A percentile compares a stretch with the other conserved stretches of the same genome.
These are phyloP conservation scores for Herpetospermum pedunculosum DNA, from an alignment of 306 rosid species.

Conservation along the genomic window DNA sequence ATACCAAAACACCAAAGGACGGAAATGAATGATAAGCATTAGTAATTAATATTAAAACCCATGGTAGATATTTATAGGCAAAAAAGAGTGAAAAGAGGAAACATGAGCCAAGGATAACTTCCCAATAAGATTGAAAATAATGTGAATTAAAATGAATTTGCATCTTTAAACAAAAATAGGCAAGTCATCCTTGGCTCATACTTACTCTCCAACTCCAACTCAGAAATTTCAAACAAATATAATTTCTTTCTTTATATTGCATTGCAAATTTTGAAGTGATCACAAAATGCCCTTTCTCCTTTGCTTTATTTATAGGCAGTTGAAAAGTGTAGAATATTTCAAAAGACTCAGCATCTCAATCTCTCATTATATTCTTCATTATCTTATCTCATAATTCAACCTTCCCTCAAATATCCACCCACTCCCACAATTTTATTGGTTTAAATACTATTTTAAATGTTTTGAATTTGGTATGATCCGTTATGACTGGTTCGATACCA, in stretches of 20 bases:
- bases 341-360: neutral
- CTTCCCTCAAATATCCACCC: no score
- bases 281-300: neutral
- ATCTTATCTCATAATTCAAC: no score
- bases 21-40: no score
- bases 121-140: neutral
- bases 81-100: slow-evolving; percentile 1
- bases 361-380: neutral
- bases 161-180: neutral
- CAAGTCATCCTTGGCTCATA: slow-evolving; percentile 12
- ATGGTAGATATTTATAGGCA: no score
- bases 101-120: neutral
- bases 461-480: no score
- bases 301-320: neutral
- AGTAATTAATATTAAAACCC: no score
- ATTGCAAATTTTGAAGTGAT: neutral
- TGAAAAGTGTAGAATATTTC: neutral
- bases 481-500: no score
- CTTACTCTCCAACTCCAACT: slow-evolving; percentile 8
- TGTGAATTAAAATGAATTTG: neutral
- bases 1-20: no score
- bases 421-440: no score
- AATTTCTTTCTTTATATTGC: neutral
- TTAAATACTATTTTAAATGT: no score
- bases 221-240: neutral